These are phyloP conservation scores for Aspergillus calidoustus DNA, from an alignment of 2,329 filamentous ascomycete species.

Conservation along the genomic window DNA sequence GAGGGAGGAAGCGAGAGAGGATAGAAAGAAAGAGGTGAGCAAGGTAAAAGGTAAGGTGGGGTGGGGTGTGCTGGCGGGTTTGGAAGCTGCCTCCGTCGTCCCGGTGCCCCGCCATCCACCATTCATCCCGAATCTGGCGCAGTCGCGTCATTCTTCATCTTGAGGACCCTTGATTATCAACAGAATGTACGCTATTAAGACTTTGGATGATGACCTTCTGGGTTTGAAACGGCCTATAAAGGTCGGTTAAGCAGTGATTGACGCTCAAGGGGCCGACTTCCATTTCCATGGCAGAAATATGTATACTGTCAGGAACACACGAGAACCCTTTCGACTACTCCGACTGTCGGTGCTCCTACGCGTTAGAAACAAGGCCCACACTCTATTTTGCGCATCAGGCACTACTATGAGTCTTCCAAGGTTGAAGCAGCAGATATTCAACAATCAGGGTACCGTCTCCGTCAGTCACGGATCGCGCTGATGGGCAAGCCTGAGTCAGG, in stretches of 20 bases:
- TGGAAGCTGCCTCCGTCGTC: slow-evolving; percentile 1
- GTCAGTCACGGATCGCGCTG: neutral
- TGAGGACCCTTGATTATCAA: neutral
- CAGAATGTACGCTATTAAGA: neutral
- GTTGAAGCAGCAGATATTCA: no score
- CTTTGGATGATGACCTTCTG: neutral
- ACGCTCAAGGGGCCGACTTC: neutral
- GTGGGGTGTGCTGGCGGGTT: slow-evolving; percentile 27
- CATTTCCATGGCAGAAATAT: neutral
- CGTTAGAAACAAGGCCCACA: no score
- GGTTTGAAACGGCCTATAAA: neutral
- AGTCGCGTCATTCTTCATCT: slow-evolving; percentile 6
- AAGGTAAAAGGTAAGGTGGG: slow-evolving; percentile 26
- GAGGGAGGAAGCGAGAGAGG: slow-evolving; percentile 15
- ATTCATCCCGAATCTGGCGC: neutral
- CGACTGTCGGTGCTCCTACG: no score
- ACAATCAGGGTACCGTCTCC: neutral
- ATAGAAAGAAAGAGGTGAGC: slow-evolving; percentile 13
- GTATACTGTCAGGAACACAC: neutral
- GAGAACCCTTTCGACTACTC: neutral
- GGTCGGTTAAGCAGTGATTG: neutral
- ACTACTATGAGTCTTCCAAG: neutral
- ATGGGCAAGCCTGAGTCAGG: neutral
- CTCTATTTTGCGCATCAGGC: neutral
- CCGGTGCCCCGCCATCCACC: slow-evolving; percentile 14